Percentiles rank a stretch among this genome's conserved stretches.
phyloP scores from a whole-genome alignment of 192 early-diverging fungal genomes.

The Jimgerdemannia flammicorona region DNA sequence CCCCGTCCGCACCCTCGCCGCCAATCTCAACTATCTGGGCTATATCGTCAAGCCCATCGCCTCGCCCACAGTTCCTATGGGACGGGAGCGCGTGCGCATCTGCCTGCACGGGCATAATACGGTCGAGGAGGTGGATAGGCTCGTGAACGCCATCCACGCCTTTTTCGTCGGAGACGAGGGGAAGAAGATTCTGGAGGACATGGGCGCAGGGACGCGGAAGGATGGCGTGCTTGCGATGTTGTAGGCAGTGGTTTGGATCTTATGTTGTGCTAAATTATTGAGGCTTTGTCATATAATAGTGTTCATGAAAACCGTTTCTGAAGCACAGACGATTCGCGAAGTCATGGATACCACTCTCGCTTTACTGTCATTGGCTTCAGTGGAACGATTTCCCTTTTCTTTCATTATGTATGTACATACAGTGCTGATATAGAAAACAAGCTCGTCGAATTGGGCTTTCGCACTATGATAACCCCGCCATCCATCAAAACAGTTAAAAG shows the following conservation, averaged over 20 bases:
- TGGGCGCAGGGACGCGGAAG: neutral
- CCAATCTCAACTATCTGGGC: conserved; percentile 37
- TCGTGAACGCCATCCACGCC: conserved; percentile 17
- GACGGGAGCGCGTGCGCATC: conserved; percentile 78
- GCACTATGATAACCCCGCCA: too few relatives aligned
- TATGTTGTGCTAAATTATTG: too few relatives aligned
- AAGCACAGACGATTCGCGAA: too few relatives aligned
- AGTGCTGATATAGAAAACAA: too few relatives aligned
- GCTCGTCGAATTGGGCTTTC: too few relatives aligned
- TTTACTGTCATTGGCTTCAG: too few relatives aligned
- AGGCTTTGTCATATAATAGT: too few relatives aligned
- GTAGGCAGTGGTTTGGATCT: neutral
- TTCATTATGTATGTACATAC: too few relatives aligned
- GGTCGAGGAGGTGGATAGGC: conserved; percentile 44
- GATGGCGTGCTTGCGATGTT: neutral
- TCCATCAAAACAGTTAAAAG: too few relatives aligned
- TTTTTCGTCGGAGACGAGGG: conserved; percentile 14
- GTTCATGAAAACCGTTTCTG: too few relatives aligned
- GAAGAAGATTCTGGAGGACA: neutral
- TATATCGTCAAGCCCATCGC: conserved; percentile 76
- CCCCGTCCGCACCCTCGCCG: conserved; percentile 38
- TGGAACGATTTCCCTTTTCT: too few relatives aligned
- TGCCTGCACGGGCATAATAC: conserved; percentile 82
- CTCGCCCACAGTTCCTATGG: conserved; percentile 75
- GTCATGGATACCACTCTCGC: too few relatives aligned